Base-by-base conservation (phyloP, 2,329 filamentous ascomycete species). In the Zalaria obscura region DNA sequence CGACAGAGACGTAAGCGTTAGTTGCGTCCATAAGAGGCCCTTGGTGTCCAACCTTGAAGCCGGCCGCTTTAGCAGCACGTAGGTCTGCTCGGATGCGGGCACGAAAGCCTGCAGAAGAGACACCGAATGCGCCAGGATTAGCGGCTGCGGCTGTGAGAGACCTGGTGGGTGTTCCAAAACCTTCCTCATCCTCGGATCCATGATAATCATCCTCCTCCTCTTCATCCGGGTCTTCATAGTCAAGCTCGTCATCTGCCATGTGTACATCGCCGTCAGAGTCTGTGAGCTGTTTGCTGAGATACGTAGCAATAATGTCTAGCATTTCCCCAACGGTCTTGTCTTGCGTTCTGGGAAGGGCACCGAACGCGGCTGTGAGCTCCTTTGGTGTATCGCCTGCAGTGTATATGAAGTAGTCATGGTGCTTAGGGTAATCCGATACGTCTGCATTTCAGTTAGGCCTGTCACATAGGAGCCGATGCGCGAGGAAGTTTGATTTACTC, bases 21-120 rank as follows among this genome's bases (percentile, higher is more conserved):
- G 63, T 69, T 7, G 63, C 61, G 1, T 64, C 55, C 25, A 68
- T 57, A 11, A 76, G 61, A 11, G 69, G 64, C 8, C 68, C 69
- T 7, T 82, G 56, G 28, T 78, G 64, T 2, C 80, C 83, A 27
- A 89, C 67, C 46, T 73, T 80, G 58, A 86, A 83, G 0, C 86
- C 86, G 1, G 77, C 74, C 2, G 64, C 50, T 51, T 77, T 80
- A 3, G 73, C 76, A 25, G 60, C 59, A 33, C 64, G 66, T 5
- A 93, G 67, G 54, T 89, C 84, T 27, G 42, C 40, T 27, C 55
- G 52, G 18, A 61, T 44, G 8, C 56, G 54, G 18, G 49, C 44
- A 8, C 52, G 48, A 36, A 53, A 41, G 3, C 40, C 38, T 8
- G 41, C 25, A 18, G 18, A 18, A 18, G 18, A 18, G 18, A 18